Base-by-base conservation (phyloP, 1,139 yeast genomes). In the Geotrichum cucujoidarum region DNA sequence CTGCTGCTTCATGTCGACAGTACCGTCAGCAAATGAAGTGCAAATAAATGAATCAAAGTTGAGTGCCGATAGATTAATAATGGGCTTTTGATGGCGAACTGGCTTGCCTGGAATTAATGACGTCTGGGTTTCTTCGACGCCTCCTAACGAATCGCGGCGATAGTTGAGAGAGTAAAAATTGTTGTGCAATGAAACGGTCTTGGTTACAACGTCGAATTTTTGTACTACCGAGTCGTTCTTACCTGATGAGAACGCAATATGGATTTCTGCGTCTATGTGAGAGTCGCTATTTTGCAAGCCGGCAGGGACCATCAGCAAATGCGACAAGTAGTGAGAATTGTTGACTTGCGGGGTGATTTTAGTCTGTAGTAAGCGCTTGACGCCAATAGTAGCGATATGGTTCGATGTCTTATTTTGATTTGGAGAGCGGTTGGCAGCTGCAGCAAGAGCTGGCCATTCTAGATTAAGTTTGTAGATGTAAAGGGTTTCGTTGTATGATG, bases 361-460 rank as follows among this genome's bases (percentile, higher is more conserved):
- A 11, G 44, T 44, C 8, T 48, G 47, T 10, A 46, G 30, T 2
- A 48, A 38, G 7, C 50, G 45, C n/a, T 43, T 40, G 11, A 45
- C 44, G 20, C 46, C 41, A 20, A 47, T 45, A 7, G 42, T 44
- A 6, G 47, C 46, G 7, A 47, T 21, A 14, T 42, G 51, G 30
- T 47, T 49, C 3, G 45, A 33, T n/a, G 40, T 29, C 16, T 39
- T 39, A 20, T 39, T 39, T 6, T 25, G 42, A 39, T 39, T 39
- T n/a, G 48, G 50, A 16, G 40, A 27, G 14, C 38, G 32, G 17
- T 29, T 43, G 7, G 48, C 48, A 5, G 42, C 44, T 13, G 51
- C 51, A 11, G 53, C 34, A 3, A 45, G 43, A 22, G 55, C 50
- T 7, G 84, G 83, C 94, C 92, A 84, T 50, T 80, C 77, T 11